Evolutionary conservation across 306 rosid species (phyloP), one percentile per base, ranked within the genome.

Genomic region (Casuarina equisetifolia): DNA sequence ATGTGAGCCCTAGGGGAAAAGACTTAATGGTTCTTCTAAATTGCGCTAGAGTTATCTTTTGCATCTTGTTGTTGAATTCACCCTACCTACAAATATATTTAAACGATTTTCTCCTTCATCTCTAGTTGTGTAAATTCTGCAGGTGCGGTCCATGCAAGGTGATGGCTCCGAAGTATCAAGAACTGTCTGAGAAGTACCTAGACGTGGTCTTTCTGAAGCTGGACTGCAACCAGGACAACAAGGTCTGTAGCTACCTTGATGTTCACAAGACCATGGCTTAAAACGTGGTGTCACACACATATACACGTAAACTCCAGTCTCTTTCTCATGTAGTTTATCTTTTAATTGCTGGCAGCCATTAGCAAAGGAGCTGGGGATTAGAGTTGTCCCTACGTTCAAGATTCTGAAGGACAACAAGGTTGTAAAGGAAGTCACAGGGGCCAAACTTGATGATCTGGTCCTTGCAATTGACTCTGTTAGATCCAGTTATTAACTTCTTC

Each of bases 71-170:
- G 25, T 55, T 55, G 62, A 55, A 5, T 15, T 54, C 17, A 16
- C 43, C 35, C 67, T 11, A 39, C 19, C 38, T 38, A 3, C 13
- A 9, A 54, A 54, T n/a, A 63, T 13, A 38, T 32, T 62, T 62
- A 8, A 38, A 2, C 5, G 13, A 38, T 3, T 38, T 13, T 63
- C 32, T 15, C 63, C 73, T 49, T 64, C 75, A 32, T 57, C 64
- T 72, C 52, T 79, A 40, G 45, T 44, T 57, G 81, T 72, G 17
- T 74, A 19, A 11, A 53, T 35, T 73, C 53, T 78, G 82, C 84
- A 95, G 99, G 99, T 95, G 99, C 62, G 99, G 99, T 51, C 99
- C 97, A 70, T 95, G 99, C 94, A 95, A 92, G 83, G 95, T 95
- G 78, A 95, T 95, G 7, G 99, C 97, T 72, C 99, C 99, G 40